phyloP scores from a whole-genome alignment of 352 stramenopile species.

The Globisporangium irregulare region DNA sequence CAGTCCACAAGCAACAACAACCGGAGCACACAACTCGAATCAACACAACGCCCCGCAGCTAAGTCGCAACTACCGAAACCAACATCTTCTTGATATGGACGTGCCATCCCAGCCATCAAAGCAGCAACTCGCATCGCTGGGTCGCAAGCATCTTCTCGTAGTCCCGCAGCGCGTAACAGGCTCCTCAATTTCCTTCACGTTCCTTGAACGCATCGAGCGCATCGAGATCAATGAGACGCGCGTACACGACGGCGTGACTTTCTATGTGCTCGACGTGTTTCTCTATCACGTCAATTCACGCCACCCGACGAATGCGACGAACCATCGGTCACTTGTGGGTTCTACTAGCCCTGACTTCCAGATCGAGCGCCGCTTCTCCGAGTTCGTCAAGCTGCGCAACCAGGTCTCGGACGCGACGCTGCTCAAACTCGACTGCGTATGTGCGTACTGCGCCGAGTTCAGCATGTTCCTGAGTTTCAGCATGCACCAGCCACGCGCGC shows the following conservation, averaged over 20 bases:
- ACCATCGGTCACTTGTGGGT: slow-evolving; percentile 27
- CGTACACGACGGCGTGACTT: slow-evolving; percentile 37
- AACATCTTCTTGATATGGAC: too few species aligned
- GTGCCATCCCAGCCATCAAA: too few species aligned
- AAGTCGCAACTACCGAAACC: too few species aligned
- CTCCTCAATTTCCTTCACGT: slow-evolving; percentile 31
- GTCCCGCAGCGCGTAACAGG: slow-evolving; percentile 21
- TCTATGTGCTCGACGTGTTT: slow-evolving; percentile 58
- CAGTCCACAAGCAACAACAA: too few species aligned
- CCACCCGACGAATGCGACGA: slow-evolving; percentile 43
- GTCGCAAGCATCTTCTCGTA: too few species aligned
- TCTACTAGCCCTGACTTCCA: slow-evolving; percentile 37
- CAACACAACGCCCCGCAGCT: too few species aligned
- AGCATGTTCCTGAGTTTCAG: slow-evolving; percentile 52
- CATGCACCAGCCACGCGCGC: slow-evolving; percentile 39
- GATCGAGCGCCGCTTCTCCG: slow-evolving; percentile 60
- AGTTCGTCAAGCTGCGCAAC: slow-evolving; percentile 49
- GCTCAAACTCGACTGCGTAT: slow-evolving; percentile 46
- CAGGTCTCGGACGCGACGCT: slow-evolving; percentile 42
- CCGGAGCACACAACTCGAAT: too few species aligned
- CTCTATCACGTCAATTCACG: slow-evolving; percentile 50
- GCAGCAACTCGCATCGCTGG: too few species aligned
- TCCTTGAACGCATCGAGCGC: slow-evolving; percentile 51
- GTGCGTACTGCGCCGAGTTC: slow-evolving; percentile 61
- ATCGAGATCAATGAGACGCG: slow-evolving; percentile 49